phyloP scores from a whole-genome alignment of 805 yeast genomes.

The Yamadazyma sp. region DNA sequence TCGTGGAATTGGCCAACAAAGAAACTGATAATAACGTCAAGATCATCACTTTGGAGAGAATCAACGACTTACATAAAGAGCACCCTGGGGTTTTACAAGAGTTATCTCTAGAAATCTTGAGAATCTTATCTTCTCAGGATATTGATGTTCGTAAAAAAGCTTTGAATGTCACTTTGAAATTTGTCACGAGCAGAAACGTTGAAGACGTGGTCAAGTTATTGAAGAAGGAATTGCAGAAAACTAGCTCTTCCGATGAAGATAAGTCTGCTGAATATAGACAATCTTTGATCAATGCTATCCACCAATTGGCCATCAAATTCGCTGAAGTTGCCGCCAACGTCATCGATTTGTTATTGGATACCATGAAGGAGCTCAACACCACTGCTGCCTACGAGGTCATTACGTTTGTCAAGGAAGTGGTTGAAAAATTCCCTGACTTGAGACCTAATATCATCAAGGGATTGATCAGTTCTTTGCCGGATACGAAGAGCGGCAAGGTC shows the following conservation, averaged over 20 bases:
- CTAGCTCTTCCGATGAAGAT: conserved; percentile 72
- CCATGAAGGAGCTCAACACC: conserved; percentile 80
- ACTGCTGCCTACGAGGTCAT: conserved; percentile 87
- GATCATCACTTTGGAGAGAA: conserved; percentile 84
- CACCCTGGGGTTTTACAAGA: conserved; percentile 85
- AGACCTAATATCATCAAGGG: conserved; percentile 63
- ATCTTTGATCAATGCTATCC: conserved; percentile 82
- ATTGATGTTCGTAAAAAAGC: conserved; percentile 89
- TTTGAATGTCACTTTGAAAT: conserved; percentile 73
- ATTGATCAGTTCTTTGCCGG: conserved; percentile 60
- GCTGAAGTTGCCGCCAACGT: conserved; percentile 90
- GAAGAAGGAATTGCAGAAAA: conserved; percentile 83
- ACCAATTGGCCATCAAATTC: conserved; percentile 82
- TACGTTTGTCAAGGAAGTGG: conserved; percentile 89
- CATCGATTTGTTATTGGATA: conserved; percentile 82
- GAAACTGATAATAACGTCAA: conserved; percentile 96
- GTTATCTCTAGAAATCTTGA: conserved; percentile 78
- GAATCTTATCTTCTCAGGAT: conserved; percentile 85
- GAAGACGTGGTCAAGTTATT: conserved; percentile 90
- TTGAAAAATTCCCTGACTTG: conserved; percentile 84
- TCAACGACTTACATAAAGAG: conserved; percentile 67
- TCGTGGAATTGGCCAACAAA: conserved; percentile 83
- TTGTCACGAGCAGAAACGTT: conserved; percentile 84
- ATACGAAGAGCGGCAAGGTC: conserved; percentile 83
- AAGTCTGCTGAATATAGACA: conserved; percentile 85